Evolutionary conservation across 1,284 basidiomycete genomes (phyloP), one percentile per base, ranked within the genome.

Genomic region (Cystodermella granulosa): DNA sequence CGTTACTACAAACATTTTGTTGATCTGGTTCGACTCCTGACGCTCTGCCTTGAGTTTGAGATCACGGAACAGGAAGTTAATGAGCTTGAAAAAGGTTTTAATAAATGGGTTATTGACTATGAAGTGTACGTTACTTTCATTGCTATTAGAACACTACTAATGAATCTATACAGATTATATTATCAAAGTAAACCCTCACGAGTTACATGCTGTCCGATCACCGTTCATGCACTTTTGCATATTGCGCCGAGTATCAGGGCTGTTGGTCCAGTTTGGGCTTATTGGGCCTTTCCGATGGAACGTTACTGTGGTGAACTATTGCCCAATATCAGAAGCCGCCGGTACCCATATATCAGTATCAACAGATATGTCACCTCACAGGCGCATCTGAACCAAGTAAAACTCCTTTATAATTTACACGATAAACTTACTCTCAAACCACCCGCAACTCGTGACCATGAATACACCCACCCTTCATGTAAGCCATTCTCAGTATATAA

Each of bases 1-100:
- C 54, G 55, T 34, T 75, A 71, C 46, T 76, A 72, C 48, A 48
- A 58, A 1, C 74, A 78, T 50, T 75, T 77, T 47, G 40, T 74
- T 4, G 14, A 56, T 1, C 62, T 78, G 1, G 67, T 75, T 20
- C 39, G 48, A 2, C 58, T 76, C 1, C 47, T 76, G 34, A 65
- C 63, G 14, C 14, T 56, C 1, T 76, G 74, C 46, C 59, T 76
- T 1, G 57, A 72, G 42, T 73, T 72, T 42, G 61, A 70, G 44
- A 57, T 75, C n/a, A 59, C 60, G 0, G 14, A 45, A 0, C 54
- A 49, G 0, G 67, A 76, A 14, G 54, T 75, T 7, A 46, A 57
- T 0, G 34, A 47, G 3, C 35, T 77, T 1, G 45, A 61, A 2
- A 16, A 37, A 2, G 68, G 68, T 0, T 69, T 76, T 43, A 49